Evolutionary conservation across 2,329 filamentous ascomycete species (phyloP).

Genomic region (Trichoderma sp.): DNA sequence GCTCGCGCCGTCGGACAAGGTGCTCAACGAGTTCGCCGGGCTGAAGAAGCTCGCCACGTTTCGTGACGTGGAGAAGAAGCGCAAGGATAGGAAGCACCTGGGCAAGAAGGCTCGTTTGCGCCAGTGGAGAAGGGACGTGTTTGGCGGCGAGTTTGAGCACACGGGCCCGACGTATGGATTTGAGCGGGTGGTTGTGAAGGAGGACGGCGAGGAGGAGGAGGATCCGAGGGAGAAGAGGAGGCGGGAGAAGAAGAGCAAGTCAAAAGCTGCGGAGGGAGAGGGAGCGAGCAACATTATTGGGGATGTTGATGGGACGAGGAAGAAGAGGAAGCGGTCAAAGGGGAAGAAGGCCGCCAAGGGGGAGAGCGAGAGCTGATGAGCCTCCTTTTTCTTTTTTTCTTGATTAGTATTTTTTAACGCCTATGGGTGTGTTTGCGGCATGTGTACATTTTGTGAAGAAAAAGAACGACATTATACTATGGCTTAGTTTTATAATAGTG

Average conservation of each 20-base stretch:
- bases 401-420: background rate
- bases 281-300: constrained; percentile 34
- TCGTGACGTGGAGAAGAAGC: constrained; percentile 85
- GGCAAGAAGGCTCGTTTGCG: constrained; percentile 90
- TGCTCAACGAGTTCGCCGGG: constrained; percentile 87
- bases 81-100: constrained; percentile 80
- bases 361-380: background rate
- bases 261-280: constrained; percentile 23
- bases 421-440: background rate
- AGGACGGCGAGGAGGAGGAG: constrained; percentile 24
- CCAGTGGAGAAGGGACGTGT: constrained; percentile 75
- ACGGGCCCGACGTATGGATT: constrained; percentile 61
- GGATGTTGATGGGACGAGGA: constrained; percentile 37
- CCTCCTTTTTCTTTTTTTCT: background rate
- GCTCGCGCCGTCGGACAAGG: constrained; percentile 78
- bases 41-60: constrained; percentile 94
- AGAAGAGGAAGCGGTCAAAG: constrained; percentile 55
- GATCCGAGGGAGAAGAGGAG: constrained; percentile 20
- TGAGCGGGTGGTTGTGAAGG: constrained; percentile 40
- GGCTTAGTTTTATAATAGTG: background rate
- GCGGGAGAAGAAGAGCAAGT: constrained; percentile 13
- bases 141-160: constrained; percentile 59
- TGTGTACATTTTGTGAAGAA: background rate
- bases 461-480: background rate
- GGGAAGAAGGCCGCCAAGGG: constrained; percentile 36